Evolutionary conservation across 2,329 filamentous ascomycete species (phyloP).

Genomic region (Teratosphaeria destructans): DNA sequence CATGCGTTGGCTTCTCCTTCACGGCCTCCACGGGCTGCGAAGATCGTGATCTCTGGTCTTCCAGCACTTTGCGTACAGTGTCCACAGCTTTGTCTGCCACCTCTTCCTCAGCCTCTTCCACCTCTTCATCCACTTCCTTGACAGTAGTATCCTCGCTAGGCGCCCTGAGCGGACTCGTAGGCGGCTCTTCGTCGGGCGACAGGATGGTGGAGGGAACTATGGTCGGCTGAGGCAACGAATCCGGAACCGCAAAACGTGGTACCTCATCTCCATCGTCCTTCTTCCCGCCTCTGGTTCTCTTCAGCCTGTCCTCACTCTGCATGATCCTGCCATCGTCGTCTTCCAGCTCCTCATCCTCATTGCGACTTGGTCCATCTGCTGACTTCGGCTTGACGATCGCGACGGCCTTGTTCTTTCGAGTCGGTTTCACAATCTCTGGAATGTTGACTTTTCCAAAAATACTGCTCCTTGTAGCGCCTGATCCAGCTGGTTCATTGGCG

Average conservation of each 20-base stretch:
- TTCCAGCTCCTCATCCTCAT: slow-evolving; percentile 32
- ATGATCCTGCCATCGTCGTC: slow-evolving; percentile 51
- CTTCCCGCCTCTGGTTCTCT: slow-evolving; percentile 56
- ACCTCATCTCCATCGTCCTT: slow-evolving; percentile 62
- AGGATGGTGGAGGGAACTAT: background rate
- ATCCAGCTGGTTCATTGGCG: background rate
- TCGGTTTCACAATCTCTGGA: slow-evolving; percentile 53
- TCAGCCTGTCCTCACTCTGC: slow-evolving; percentile 59
- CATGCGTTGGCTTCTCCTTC: background rate
- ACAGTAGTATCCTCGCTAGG: background rate
- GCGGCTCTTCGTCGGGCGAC: background rate
- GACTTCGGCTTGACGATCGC: slow-evolving; percentile 54
- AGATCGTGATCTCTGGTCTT: background rate
- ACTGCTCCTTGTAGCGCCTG: slow-evolving; percentile 9
- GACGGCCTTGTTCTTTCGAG: slow-evolving; percentile 70
- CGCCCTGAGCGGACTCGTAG: background rate
- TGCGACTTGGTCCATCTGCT: slow-evolving; percentile 5
- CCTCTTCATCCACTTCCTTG: background rate
- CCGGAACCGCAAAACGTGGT: slow-evolving; percentile 57
- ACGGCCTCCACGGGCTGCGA: background rate
- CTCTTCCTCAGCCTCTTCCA: background rate
- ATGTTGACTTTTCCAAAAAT: slow-evolving; percentile 44
- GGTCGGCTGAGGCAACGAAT: slow-evolving; percentile 9
- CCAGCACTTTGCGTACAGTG: background rate
- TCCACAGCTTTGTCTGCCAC: background rate